Conservation (phyloP, 768 basidiomycete species). For the Mycena olivaceomarginata region DNA sequence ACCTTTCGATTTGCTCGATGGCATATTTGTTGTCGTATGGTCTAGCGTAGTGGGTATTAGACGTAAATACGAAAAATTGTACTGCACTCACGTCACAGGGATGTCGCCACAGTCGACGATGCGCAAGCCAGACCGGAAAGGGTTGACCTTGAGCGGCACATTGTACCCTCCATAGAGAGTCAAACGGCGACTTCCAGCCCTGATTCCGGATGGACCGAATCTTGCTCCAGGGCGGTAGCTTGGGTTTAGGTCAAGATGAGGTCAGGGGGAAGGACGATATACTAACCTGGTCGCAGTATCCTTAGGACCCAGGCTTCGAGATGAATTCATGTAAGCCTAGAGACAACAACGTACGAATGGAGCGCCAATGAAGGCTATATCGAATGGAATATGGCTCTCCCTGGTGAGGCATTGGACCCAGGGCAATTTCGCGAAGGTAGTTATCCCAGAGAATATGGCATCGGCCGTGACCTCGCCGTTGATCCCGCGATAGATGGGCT, state of each 20-base stretch:
- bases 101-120: slow-evolving; percentile 89
- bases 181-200: slow-evolving; percentile 85
- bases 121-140: slow-evolving; percentile 80
- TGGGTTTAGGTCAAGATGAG: background rate
- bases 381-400: slow-evolving; percentile 75
- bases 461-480: slow-evolving; percentile 85
- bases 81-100: slow-evolving; percentile 72
- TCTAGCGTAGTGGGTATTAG: slow-evolving; percentile 43
- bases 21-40: slow-evolving; percentile 86
- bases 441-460: slow-evolving; percentile 88
- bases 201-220: slow-evolving; percentile 91
- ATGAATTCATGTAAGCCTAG: slow-evolving; percentile 57
- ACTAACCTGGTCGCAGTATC: slow-evolving; percentile 43
- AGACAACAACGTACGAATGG: slow-evolving; percentile 73
- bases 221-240: slow-evolving; percentile 90
- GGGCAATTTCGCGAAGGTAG: slow-evolving; percentile 92
- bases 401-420: slow-evolving; percentile 87
- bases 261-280: background rate
- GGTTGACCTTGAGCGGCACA: slow-evolving; percentile 83
- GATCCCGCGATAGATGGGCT: slow-evolving; percentile 72
- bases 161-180: slow-evolving; percentile 89
- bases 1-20: slow-evolving; percentile 82
- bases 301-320: slow-evolving; percentile 19
- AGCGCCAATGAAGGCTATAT: slow-evolving; percentile 90
- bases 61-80: background rate